These are phyloP conservation scores for Sporobolus alterniflorus DNA, from an alignment of 202 grass and related monocot genomes.

Conservation along the genomic window DNA sequence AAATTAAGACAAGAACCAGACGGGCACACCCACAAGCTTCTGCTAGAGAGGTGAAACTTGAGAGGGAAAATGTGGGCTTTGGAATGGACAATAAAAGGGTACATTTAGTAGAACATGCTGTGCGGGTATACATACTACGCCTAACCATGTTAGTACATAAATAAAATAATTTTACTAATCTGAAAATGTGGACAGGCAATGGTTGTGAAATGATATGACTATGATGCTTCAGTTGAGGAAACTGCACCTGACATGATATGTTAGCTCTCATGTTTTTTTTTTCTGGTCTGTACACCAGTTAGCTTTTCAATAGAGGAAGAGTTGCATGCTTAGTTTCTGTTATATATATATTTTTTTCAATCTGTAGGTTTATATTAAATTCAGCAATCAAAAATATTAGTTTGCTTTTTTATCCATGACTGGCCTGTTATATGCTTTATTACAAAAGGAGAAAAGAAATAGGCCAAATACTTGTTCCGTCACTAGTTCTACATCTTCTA, in stretches of 20 bases:
- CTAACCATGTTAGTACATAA: not conserved
- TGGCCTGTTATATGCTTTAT: too few species aligned
- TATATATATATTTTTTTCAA: too few species aligned
- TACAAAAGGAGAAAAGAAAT: too few species aligned
- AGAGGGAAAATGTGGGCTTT: not conserved
- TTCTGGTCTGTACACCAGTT: too few species aligned
- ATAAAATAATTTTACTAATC: not conserved
- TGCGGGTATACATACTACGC: not conserved
- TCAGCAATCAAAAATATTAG: too few species aligned
- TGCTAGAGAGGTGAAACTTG: not conserved
- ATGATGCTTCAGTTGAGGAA: not conserved
- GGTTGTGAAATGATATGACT: not conserved
- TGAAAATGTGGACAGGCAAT: not conserved
- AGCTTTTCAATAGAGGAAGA: too few species aligned
- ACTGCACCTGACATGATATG: not conserved
- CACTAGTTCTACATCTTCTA: too few species aligned
- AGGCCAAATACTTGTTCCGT: too few species aligned
- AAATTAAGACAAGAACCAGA: not conserved
- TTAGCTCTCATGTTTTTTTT: not conserved
- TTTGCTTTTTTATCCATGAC: too few species aligned
- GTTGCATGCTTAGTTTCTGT: too few species aligned
- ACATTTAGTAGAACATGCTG: not conserved
- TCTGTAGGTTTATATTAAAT: too few species aligned
- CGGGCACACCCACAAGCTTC: not conserved
- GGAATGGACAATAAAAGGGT: not conserved